A percentile compares a stretch with the other conserved stretches of the same genome.
phyloP scores from a whole-genome alignment of 441 rosid genomes.

The Adansonia rubrostipa region DNA sequence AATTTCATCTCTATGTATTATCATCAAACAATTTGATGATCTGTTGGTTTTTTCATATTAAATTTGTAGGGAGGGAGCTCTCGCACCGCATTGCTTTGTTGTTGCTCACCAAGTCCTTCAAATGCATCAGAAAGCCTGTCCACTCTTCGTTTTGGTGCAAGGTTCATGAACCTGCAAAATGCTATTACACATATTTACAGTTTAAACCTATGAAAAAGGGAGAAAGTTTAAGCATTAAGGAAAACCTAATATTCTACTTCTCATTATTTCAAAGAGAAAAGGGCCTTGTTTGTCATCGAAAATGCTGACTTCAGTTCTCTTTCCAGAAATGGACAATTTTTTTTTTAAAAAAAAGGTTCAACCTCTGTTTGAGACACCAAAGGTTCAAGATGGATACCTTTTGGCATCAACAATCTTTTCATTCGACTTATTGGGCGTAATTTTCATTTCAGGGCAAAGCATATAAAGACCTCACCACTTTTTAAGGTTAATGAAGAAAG shows the following conservation, averaged over 20 bases:
- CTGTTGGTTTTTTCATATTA: conserved; percentile 30
- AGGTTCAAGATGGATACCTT: not conserved
- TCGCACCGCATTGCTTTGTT: conserved; percentile 78
- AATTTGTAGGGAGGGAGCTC: conserved; percentile 75
- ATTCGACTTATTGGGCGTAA: not conserved
- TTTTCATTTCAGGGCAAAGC: conserved; percentile 70
- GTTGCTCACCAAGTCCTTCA: conserved; percentile 86
- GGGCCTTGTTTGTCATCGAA: not conserved
- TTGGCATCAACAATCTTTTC: not conserved
- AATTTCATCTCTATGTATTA: conserved; percentile 21
- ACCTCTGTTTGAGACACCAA: not conserved
- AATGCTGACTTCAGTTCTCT: not conserved
- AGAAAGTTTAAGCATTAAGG: too few species aligned
- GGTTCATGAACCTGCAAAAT: conserved; percentile 42
- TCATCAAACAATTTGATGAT: conserved; percentile 26
- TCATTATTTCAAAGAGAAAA: not conserved
- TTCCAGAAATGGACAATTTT: not conserved
- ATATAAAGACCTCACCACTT: conserved; percentile 68
- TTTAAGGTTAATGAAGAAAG: conserved; percentile 46
- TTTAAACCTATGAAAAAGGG: not conserved
- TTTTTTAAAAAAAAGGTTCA: not conserved
- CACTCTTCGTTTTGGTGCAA: conserved; percentile 87
- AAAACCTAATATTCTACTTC: not conserved
- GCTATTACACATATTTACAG: not conserved
- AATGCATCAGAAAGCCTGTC: conserved; percentile 84